phyloP scores from a whole-genome alignment of 2,329 filamentous ascomycete genomes.

The Ophiostoma perfectum region DNA sequence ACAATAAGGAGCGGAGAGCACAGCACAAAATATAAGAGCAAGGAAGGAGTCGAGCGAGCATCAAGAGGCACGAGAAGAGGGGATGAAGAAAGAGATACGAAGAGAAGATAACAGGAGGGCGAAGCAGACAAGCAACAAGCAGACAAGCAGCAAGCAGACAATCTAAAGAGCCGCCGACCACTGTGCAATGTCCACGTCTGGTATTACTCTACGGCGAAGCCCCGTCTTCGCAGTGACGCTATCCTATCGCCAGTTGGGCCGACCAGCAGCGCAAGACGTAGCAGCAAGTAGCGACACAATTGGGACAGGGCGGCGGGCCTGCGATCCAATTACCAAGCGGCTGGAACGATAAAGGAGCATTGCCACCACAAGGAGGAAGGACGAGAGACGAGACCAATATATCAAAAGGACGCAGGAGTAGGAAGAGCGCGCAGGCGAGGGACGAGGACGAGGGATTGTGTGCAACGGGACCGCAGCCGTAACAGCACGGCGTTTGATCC shows the following conservation, averaged over 20 bases:
- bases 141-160: not conserved
- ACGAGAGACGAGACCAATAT: not conserved
- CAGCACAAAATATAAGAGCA: too few relatives aligned
- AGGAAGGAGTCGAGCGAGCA: too few relatives aligned
- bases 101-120: not conserved
- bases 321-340: too few relatives aligned
- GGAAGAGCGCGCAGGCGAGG: not conserved
- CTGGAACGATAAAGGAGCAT: too few relatives aligned
- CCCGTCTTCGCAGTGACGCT: conserved; percentile 4
- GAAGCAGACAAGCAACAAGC: not conserved
- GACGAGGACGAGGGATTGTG: not conserved
- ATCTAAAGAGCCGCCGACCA: not conserved
- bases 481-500: not conserved
- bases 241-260: conserved; percentile 2
- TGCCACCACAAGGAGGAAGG: too few relatives aligned
- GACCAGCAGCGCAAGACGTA: too few relatives aligned
- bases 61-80: not conserved
- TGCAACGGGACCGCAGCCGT: not conserved
- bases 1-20: too few relatives aligned
- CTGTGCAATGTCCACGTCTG: not conserved
- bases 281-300: too few relatives aligned
- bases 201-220: not conserved
- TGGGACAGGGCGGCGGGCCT: too few relatives aligned
- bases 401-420: not conserved
- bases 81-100: not conserved